Evolutionary conservation across 2,329 filamentous ascomycete genomes (phyloP), one percentile per base, ranked within the genome.

Genomic region (Neurospora sp.): DNA sequence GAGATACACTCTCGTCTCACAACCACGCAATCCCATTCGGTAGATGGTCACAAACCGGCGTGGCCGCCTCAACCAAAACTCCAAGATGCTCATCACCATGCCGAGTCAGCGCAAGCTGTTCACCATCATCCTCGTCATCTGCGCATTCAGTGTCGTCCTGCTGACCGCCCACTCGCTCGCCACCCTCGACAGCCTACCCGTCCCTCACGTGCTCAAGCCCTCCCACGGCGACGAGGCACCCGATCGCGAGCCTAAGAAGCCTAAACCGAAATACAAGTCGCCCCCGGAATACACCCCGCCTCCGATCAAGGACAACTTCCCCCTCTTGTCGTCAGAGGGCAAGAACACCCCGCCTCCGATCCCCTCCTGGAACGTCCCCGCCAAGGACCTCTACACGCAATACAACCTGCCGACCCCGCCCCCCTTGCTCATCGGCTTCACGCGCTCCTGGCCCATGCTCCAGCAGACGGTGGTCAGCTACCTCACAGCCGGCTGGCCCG

Each of bases 351-450:
- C 79, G 5, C 82, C 82, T 1, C 79, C 81, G 0, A 80, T 85
- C 15, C 83, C 83, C 0, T 70, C 74, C 33, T 85, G 83, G 79
- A 85, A 85, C 72, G 68, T 76, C 10, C 80, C 83, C 0, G 75
- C 77, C 17, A 72, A 77, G 46, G 78, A 82, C 69, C 75, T 80
- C 4, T 79, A 81, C 74, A 78, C 78, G 68, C 77, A 79, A 4
- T 81, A 82, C 69, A 78, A 78, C 68, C 74, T 83, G 66, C 75
- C 78, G 4, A 71, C 77, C 41, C 74, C 78, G 6, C 83, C 86
- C 3, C 85, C 86, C 2, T 80, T 89, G 8, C 79, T 88, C 67
- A 86, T 88, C 71, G 84, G 86, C n/a, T 89, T 88, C 78, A 87
- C 86, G 0, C 80, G 85, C 40, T 83, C 83, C 69, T 87, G 83